Evolutionary conservation across 2,329 filamentous ascomycete species (phyloP), one percentile per base, ranked within the genome.

Genomic region (Fusarium albidum): DNA sequence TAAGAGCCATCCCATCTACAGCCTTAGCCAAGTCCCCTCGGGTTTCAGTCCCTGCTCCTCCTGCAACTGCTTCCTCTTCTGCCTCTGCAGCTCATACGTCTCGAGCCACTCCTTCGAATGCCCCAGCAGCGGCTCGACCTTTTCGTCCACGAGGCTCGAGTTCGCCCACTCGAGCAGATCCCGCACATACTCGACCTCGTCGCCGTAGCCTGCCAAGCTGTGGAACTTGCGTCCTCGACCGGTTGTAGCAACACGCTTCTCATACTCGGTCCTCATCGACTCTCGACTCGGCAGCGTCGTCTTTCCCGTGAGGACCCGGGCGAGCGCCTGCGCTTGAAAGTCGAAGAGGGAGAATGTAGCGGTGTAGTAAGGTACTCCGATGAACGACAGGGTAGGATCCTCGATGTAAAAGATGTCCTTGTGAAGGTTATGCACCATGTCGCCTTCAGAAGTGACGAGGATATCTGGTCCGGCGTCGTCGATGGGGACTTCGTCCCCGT

Each of bases 351-450:
- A 85, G 63, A 90, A 91, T 0, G 87, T 90, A 0, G 86, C 85
- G 0, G 83, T 83, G 63, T 88, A 83, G 63, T 85, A 89, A 0
- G 85, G 86, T 0, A 87, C 82, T 0, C 87, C 87, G 14, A 90
- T 74, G 57, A 90, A 90, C 0, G 78, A 74, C 1, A 90, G 73
- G 0, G 83, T 82, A 0, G 87, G 85, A 54, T 90, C 86, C 0
- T 80, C 79, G 35, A 89, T 89, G 69, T 89, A 90, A 66, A 88
- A 90, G 12, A 90, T 85, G 66, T 91, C 87, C 52, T 84, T 84
- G 74, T 90, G 84, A 2, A 90, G 73, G 59, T 90, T 90, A 63
- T 90, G 87, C 5, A 79, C 74, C 67, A 85, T 82, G 11, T 78
- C 79, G 3, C 87, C 87, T 37, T 89, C 84, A 0, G 77, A 70